Percentiles rank a stretch among this genome's conserved stretches.
These are phyloP conservation scores for Pyrenophora teres DNA, from an alignment of 2,329 filamentous ascomycete species.

Conservation along the genomic window DNA sequence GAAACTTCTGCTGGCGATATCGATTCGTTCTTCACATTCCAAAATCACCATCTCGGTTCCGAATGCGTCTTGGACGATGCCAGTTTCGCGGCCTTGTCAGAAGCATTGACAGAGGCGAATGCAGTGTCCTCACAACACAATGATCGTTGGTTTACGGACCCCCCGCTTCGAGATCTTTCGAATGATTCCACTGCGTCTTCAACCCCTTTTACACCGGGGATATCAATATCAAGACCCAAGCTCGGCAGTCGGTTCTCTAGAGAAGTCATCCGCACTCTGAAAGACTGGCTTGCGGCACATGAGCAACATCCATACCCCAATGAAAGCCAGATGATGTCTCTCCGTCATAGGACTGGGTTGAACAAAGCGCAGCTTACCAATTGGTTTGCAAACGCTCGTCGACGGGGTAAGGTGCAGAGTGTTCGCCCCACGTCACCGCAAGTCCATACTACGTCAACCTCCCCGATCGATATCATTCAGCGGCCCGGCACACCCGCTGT, in stretches of 20 bases:
- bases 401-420: slow-evolving; percentile 27
- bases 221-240: slow-evolving; percentile 16
- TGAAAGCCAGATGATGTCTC: slow-evolving; percentile 23
- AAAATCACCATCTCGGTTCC: background rate
- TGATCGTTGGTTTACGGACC: slow-evolving; percentile 7
- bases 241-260: slow-evolving; percentile 31
- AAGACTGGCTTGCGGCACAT: slow-evolving; percentile 31
- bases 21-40: background rate
- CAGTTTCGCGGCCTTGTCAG: slow-evolving; percentile 10
- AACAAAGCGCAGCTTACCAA: slow-evolving; percentile 33
- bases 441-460: slow-evolving; percentile 5
- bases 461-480: slow-evolving; percentile 29
- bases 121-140: slow-evolving; percentile 1
- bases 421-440: slow-evolving; percentile 13
- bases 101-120: slow-evolving; percentile 3
- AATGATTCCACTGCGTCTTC: slow-evolving; percentile 21
- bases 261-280: slow-evolving; percentile 30
- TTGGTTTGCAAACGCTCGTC: slow-evolving; percentile 38
- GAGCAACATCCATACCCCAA: slow-evolving; percentile 30
- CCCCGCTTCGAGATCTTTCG: slow-evolving; percentile 3
- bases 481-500: slow-evolving; percentile 31
- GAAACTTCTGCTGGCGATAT: background rate
- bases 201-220: slow-evolving; percentile 13
- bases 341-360: slow-evolving; percentile 29
- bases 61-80: slow-evolving; percentile 4